Evolutionary conservation across 2,329 filamentous ascomycete genomes (phyloP).

Genomic region (Elsinoe perseae): DNA sequence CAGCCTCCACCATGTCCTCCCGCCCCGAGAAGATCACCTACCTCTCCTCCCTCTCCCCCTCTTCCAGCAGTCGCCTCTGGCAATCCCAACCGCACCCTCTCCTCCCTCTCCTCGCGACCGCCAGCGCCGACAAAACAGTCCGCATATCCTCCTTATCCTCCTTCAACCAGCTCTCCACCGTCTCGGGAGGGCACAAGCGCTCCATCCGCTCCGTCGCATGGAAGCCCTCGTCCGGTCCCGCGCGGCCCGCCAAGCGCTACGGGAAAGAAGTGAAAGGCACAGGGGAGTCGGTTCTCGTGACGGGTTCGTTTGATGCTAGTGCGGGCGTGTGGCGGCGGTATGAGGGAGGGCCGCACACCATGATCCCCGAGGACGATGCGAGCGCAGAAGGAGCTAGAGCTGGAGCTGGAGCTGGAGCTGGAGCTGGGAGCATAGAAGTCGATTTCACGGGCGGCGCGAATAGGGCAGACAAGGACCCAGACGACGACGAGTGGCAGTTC

Average conservation of each 20-base stretch:
- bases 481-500: conserved; percentile 83
- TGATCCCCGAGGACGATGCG: background rate
- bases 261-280: conserved; percentile 32
- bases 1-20: background rate
- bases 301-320: conserved; percentile 87
- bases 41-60: conserved; percentile 47
- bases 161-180: conserved; percentile 67
- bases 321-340: conserved; percentile 63
- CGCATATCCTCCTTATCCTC: conserved; percentile 82
- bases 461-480: conserved; percentile 42
- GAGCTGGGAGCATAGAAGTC: conserved; percentile 20
- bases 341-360: conserved; percentile 42
- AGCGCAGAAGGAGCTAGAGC: conserved; percentile 28
- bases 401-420: background rate
- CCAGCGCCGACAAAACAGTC: conserved; percentile 76
- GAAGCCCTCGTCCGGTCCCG: conserved; percentile 56
- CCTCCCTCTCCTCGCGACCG: conserved; percentile 80
- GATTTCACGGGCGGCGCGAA: conserved; percentile 28
- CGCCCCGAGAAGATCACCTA: conserved; percentile 18
- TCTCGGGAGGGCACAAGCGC: conserved; percentile 82
- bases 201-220: conserved; percentile 80
- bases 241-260: background rate
- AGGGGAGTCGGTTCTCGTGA: conserved; percentile 70
- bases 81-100: conserved; percentile 75
- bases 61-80: conserved; percentile 64